Evolutionary conservation across 2,329 filamentous ascomycete genomes (phyloP).

Genomic region (Diatrype stigma): DNA sequence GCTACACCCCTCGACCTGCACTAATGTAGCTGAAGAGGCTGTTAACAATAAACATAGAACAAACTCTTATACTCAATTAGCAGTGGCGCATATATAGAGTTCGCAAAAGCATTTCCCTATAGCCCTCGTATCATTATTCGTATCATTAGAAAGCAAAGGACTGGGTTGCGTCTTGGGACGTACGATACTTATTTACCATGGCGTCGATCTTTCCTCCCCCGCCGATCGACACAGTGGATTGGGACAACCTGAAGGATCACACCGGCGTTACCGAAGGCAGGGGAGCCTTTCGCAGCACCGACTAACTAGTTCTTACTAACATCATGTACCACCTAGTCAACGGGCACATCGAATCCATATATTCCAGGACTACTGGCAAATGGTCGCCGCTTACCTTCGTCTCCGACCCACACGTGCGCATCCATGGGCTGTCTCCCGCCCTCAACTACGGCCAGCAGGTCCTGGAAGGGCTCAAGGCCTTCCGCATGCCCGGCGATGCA

Average conservation of each 20-base stretch:
- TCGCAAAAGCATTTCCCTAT: too few species aligned
- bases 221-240: constrained; percentile 81
- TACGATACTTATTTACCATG: too few species aligned
- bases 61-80: too few species aligned
- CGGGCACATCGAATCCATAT: constrained; percentile 87
- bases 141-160: too few species aligned
- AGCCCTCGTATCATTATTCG: too few species aligned
- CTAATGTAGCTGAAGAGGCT: too few species aligned
- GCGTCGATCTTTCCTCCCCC: constrained; percentile 69
- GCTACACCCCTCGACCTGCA: too few species aligned
- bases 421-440: constrained; percentile 92
- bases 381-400: constrained; percentile 81
- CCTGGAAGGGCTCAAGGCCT: constrained; percentile 97
- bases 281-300: not conserved
- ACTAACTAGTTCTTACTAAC: constrained; percentile 2
- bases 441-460: constrained; percentile 98
- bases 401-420: constrained; percentile 74
- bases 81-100: too few species aligned
- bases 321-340: too few species aligned
- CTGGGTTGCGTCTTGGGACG: too few species aligned
- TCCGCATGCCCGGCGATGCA: constrained; percentile 70
- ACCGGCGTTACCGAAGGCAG: too few species aligned
- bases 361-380: constrained; percentile 66
- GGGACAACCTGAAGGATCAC: constrained; percentile 89
- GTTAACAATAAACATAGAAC: too few species aligned